Conservation (phyloP, 2,329 filamentous ascomycete genomes). For the Ambrosiella xylebori region DNA sequence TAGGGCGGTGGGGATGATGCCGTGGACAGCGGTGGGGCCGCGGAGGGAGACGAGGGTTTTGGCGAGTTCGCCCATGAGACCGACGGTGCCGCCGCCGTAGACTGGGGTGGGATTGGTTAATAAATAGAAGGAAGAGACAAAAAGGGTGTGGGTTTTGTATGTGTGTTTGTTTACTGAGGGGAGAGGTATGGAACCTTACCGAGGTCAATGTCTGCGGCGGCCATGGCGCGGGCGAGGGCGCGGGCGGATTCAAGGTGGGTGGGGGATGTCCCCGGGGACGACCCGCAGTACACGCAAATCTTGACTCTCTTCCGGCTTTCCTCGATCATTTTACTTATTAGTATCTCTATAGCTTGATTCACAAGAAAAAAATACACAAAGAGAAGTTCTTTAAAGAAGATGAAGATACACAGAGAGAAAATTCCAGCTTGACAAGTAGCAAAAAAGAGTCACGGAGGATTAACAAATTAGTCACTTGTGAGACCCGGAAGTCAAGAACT, state of each 20-base stretch:
- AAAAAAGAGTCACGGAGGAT: no score
- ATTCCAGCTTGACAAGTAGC: no score
- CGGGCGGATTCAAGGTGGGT: slow-evolving; percentile 65
- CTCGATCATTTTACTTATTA: not conserved
- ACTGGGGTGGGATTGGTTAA: slow-evolving; percentile 31
- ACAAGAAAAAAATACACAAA: no score
- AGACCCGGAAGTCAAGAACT: no score
- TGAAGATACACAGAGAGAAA: no score
- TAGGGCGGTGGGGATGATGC: slow-evolving; percentile 78
- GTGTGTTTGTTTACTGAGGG: not conserved
- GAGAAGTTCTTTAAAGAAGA: no score
- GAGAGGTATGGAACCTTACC: slow-evolving; percentile 24
- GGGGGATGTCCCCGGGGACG: slow-evolving; percentile 54
- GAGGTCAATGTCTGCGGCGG: slow-evolving; percentile 61
- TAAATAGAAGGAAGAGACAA: not conserved
- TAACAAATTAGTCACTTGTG: no score
- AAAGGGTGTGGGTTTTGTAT: slow-evolving; percentile 3
- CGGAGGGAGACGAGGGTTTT: slow-evolving; percentile 68
- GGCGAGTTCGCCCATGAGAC: slow-evolving; percentile 89
- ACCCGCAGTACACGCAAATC: slow-evolving; percentile 90
- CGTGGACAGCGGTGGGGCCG: slow-evolving; percentile 70
- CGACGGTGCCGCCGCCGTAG: slow-evolving; percentile 87
- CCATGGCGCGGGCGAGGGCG: slow-evolving; percentile 54
- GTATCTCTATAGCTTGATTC: not conserved
- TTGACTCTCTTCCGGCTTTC: slow-evolving; percentile 28